Percentiles rank a stretch among this genome's conserved stretches.
Conservation (phyloP, 495 filamentous ascomycete genomes). For the Podospora sp. region DNA sequence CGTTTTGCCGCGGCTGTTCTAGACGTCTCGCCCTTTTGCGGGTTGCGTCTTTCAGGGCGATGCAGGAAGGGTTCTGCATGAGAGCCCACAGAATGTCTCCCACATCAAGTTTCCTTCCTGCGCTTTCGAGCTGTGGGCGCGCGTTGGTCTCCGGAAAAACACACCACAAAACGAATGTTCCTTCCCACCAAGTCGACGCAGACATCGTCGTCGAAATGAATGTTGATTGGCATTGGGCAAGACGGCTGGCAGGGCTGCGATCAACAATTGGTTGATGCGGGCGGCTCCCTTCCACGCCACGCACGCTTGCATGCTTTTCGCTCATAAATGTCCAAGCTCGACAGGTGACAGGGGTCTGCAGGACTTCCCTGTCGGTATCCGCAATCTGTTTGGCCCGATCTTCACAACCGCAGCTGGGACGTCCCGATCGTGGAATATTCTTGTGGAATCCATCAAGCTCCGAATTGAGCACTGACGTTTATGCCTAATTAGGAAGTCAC, state of each 20-base stretch:
- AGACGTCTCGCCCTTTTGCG: neutral
- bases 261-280: neutral
- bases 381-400: neutral
- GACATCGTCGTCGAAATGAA: neutral
- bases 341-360: neutral
- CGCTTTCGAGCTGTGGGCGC: neutral
- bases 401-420: neutral
- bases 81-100: neutral
- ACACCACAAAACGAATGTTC: neutral
- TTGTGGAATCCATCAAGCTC: neutral
- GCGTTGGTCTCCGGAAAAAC: neutral
- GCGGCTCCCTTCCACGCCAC: neutral
- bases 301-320: neutral
- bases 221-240: neutral
- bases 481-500: neutral
- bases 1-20: neutral
- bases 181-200: neutral
- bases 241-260: neutral
- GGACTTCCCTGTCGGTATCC: neutral
- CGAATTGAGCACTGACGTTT: neutral
- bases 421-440: neutral
- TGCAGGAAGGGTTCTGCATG: neutral
- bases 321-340: neutral
- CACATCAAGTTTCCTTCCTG: neutral
- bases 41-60: neutral